These are phyloP conservation scores for Neurospora sp. DNA, from an alignment of 495 filamentous ascomycete genomes.

Conservation along the genomic window DNA sequence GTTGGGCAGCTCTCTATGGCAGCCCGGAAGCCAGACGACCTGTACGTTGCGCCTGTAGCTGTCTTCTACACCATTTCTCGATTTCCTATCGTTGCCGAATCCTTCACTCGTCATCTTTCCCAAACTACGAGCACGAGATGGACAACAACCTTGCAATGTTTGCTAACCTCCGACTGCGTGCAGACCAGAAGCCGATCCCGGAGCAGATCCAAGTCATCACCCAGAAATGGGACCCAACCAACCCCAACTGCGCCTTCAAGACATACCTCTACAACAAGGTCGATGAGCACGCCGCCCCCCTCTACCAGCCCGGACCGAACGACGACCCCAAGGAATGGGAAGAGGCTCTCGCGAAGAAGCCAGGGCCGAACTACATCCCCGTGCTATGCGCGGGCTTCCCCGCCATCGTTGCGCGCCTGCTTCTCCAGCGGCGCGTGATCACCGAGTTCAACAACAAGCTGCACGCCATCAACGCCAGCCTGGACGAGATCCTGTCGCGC, in stretches of 20 bases:
- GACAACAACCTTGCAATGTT: background rate
- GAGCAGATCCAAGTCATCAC: constrained; percentile 73
- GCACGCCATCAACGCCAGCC: constrained; percentile 79
- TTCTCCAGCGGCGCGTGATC: constrained; percentile 64
- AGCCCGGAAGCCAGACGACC: constrained; percentile 33
- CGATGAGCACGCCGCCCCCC: constrained; percentile 64
- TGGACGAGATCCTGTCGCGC: constrained; percentile 66
- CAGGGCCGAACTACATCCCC: constrained; percentile 65
- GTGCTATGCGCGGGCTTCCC: constrained; percentile 48
- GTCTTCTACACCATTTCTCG: background rate
- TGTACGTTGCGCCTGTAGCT: constrained; percentile 22
- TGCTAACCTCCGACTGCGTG: constrained; percentile 8
- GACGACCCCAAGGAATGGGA: constrained; percentile 89
- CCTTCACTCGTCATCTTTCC: background rate
- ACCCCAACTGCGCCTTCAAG: constrained; percentile 67
- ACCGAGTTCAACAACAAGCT: constrained; percentile 65
- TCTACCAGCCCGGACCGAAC: constrained; percentile 63
- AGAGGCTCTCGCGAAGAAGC: constrained; percentile 77
- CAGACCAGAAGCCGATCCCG: constrained; percentile 68
- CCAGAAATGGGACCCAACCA: constrained; percentile 73
- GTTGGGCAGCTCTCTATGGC: constrained; percentile 36
- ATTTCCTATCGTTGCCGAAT: background rate
- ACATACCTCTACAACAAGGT: constrained; percentile 93
- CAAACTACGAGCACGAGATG: background rate
- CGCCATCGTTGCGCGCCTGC: constrained; percentile 62